Evolutionary conservation across 306 rosid genomes (phyloP), one percentile per base, ranked within the genome.

Genomic region (Quercus cerris): DNA sequence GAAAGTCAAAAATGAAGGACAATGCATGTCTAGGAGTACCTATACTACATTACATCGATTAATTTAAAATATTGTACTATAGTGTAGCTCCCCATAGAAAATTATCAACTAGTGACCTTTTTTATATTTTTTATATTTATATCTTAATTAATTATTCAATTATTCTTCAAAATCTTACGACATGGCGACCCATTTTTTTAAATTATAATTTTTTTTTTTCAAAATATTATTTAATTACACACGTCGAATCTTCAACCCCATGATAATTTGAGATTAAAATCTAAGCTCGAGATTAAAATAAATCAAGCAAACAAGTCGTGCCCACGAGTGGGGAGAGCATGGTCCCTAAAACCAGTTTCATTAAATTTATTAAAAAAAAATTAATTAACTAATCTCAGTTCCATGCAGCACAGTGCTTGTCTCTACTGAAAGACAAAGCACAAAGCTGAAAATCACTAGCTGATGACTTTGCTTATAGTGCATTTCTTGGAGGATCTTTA

Each of bases 271-370:
- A 74, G 78, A 74, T 6, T 0, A 71, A 71, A 76, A 6, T 23
- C 41, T 68, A 38, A 30, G 27, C 54, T 23, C 18, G 6, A 56
- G 54, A 58, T 15, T 28, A 20, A 57, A 22, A 46, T 70, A 64
- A 78, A 27, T 25, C 17, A 17, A 35, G 81, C 58, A 84, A 84
- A 85, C 63, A 63, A 84, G 86, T 86, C 89, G 92, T 92, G 95
- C 84, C 90, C 91, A 89, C 94, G 89, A 90, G 93, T 86, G 85
- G 89, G 78, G 67, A 76, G 72, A 46, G 82, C 90, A 87, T 80
- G 87, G 87, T 67, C 87, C 91, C 94, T 75, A 88, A 86, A 89
- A 82, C 85, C 87, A 81, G 95, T 85, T 86, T 83, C 74, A 86
- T 84, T 75, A 64, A 68, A 70, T 81, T 31, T 49, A 57, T 76